Evolutionary conservation across 345 rosid genomes (phyloP).

Genomic region (Isatis tinctoria): DNA sequence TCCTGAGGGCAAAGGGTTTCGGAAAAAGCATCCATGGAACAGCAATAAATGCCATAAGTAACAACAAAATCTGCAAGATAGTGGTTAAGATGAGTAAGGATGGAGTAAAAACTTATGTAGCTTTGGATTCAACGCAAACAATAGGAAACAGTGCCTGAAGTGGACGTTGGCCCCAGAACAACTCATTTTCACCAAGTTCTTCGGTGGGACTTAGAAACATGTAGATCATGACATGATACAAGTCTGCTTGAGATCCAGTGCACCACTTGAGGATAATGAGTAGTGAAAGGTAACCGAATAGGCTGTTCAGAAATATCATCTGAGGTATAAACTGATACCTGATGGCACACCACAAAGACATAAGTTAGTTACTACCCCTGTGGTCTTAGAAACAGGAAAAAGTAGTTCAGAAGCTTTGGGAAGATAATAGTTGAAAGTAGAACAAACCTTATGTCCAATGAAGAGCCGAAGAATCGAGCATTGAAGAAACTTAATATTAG

Average conservation of each 20-base stretch:
- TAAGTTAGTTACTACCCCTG: slow-evolving; percentile 11
- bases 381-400: background rate
- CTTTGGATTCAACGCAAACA: background rate
- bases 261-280: slow-evolving; percentile 95
- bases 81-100: slow-evolving; percentile 18
- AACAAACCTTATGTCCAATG: slow-evolving; percentile 73
- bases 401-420: background rate
- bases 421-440: background rate
- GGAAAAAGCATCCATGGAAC: slow-evolving; percentile 99
- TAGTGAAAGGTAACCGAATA: slow-evolving; percentile 93
- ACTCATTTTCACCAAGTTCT: slow-evolving; percentile 79
- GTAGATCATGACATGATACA: slow-evolving; percentile 98
- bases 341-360: slow-evolving; percentile 27
- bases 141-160: slow-evolving; percentile 58
- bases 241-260: slow-evolving; percentile 96
- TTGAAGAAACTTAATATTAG: slow-evolving; percentile 82
- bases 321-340: slow-evolving; percentile 99
- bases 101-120: slow-evolving; percentile 5
- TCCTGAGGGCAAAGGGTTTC: slow-evolving; percentile 86
- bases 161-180: slow-evolving; percentile 94
- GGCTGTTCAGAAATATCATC: slow-evolving; percentile 87
- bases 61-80: slow-evolving; percentile 60
- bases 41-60: slow-evolving; percentile 76
- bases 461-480: slow-evolving; percentile 68
- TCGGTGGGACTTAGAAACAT: slow-evolving; percentile 97